These are phyloP conservation scores for Sporothrix protearum DNA, from an alignment of 2,329 filamentous ascomycete genomes.

Conservation along the genomic window DNA sequence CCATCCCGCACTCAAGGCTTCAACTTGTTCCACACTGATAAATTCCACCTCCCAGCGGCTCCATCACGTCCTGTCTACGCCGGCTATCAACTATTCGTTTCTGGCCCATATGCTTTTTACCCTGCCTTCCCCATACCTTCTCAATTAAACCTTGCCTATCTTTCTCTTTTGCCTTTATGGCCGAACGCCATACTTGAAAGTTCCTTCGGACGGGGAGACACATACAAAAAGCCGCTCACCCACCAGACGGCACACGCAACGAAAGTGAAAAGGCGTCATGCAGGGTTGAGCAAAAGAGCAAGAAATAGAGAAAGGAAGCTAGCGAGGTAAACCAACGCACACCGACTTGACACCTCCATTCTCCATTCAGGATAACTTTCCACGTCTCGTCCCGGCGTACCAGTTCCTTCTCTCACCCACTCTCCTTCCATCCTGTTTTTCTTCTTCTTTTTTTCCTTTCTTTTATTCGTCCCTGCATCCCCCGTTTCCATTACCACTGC, in stretches of 20 bases:
- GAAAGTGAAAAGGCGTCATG: slow-evolving; percentile 27
- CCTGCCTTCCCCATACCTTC: not conserved
- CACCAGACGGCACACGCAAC: slow-evolving; percentile 7
- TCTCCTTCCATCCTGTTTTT: not conserved
- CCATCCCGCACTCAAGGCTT: not conserved
- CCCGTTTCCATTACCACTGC: not conserved
- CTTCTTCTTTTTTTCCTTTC: not conserved
- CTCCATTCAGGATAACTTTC: not conserved
- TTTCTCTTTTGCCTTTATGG: slow-evolving; percentile 19
- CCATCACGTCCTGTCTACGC: not conserved
- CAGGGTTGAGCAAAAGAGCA: slow-evolving; percentile 22
- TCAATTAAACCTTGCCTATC: slow-evolving; percentile 10
- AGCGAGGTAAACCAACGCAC: not conserved
- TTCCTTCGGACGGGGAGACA: not conserved
- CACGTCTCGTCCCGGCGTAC: not conserved
- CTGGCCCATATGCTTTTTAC: not conserved
- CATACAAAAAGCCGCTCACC: not conserved
- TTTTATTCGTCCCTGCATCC: not conserved
- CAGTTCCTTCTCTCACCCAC: not conserved
- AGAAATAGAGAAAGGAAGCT: slow-evolving; percentile 7
- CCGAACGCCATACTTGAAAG: not conserved
- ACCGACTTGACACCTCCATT: not conserved
- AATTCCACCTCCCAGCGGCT: not conserved
- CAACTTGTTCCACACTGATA: not conserved
- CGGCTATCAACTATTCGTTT: not conserved